Base-by-base conservation (phyloP, 192 early-diverging fungal genomes). In the Lobosporangium transversale region DNA sequence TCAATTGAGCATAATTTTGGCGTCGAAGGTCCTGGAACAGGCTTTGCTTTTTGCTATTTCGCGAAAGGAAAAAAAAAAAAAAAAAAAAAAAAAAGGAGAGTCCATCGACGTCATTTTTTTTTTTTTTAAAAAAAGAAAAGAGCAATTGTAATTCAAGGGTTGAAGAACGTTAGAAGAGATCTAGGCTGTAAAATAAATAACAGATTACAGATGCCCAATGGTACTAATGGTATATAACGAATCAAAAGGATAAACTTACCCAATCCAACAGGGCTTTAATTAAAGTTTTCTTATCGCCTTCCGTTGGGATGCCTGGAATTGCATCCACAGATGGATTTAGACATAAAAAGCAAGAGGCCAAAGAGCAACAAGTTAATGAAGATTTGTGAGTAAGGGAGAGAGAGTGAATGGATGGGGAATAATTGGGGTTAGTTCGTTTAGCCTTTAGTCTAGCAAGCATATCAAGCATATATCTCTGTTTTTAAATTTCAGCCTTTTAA, bases 11-110 rank as follows among this genome's bases (percentile, higher is more conserved):
- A 83, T 17, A 93, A 76, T 11, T 85, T 82, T 17, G 91, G 91
- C 17, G 85, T 90, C 15, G 90, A 90, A 14, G 91, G 89, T 20
- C 86, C 85, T 1, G 91, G 90, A 14, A 91, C 81, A 1, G 91
- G 91, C 50, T 82, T 84, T 26, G 88, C 86, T 68, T 90, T 81
- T 67, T 85, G 76, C 81, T 91, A 89, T 54, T 21, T 2, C 30
- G 15, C 10, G 11, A 27, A 9, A 52, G 18, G 47, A 7, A 23
- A 15, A 26, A 35, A 20, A 17, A 18, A 43, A 23, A 27, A 18
- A 3, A 7, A 7, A 24, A 21, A 42, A 23, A 37, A 62, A 10
- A 33, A 18, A 14, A 12, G 15, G 33, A 18, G 29, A 53, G 27
- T 24, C 4, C 20, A 33, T 33, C 29, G 17, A 48, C 58, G n/a